A percentile compares a stretch with the other conserved stretches of the same genome.
Conservation (phyloP, 768 basidiomycete species). For the Filobasidium wieringae region DNA sequence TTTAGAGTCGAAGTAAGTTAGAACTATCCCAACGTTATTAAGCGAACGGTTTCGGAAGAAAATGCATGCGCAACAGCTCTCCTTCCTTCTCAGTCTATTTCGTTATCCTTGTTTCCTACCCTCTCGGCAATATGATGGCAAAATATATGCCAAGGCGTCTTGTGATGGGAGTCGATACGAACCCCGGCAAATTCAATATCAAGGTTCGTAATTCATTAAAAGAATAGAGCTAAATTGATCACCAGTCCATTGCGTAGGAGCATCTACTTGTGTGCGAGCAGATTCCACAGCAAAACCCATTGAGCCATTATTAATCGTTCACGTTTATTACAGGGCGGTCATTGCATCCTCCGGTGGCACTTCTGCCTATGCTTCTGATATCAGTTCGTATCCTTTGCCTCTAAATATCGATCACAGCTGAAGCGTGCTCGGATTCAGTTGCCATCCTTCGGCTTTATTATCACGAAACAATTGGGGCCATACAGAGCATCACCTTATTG, state of each 20-base stretch:
- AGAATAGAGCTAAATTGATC: not conserved
- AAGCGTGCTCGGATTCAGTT: conserved; percentile 6
- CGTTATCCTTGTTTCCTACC: conserved; percentile 37
- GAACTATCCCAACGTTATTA: not conserved
- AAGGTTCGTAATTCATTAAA: not conserved
- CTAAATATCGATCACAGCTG: not conserved
- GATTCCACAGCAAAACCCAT: conserved; percentile 1
- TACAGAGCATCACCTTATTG: conserved; percentile 33
- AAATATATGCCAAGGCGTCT: conserved; percentile 17
- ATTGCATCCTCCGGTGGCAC: conserved; percentile 31
- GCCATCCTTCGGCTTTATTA: conserved; percentile 39
- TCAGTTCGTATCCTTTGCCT: conserved; percentile 13
- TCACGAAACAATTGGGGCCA: conserved; percentile 25
- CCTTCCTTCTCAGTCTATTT: conserved; percentile 35
- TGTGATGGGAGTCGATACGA: conserved; percentile 23
- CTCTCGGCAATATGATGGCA: conserved; percentile 35
- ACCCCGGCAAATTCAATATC: conserved; percentile 33
- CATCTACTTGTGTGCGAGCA: conserved; percentile 36
- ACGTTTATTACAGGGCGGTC: conserved; percentile 10
- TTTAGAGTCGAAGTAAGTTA: conserved; percentile 12
- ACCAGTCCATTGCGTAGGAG: conserved; percentile 20
- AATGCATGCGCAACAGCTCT: conserved; percentile 16
- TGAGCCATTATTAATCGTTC: not conserved
- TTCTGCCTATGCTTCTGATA: conserved; percentile 39
- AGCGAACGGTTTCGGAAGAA: not conserved